Evolutionary conservation across 192 early-diverging fungal species (phyloP).

Genomic region (Oehlia diaphana): DNA sequence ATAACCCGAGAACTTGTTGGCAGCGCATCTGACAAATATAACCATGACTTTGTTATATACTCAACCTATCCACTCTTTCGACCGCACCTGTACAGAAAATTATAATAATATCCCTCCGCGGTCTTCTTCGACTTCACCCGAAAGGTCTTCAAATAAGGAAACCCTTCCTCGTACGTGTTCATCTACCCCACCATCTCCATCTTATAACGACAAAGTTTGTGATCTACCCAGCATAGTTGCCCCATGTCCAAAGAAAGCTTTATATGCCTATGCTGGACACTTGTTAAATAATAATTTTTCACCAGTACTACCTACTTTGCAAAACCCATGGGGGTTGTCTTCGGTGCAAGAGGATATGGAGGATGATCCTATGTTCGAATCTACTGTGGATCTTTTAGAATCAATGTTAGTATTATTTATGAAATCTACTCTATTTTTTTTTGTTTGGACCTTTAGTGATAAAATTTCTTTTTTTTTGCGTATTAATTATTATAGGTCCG

Average conservation of each 20-base stretch:
- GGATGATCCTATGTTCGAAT: slow-evolving; percentile 2
- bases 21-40: not conserved
- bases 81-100: slow-evolving; percentile 19
- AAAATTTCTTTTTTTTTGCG: not conserved
- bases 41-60: slow-evolving; percentile 19
- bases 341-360: slow-evolving; percentile 12
- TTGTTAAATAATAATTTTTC: slow-evolving; percentile 1
- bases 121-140: not conserved
- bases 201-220: not conserved
- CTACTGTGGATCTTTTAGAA: not conserved
- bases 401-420: not conserved
- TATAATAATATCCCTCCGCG: slow-evolving; percentile 9
- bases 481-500: not conserved
- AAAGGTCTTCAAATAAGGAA: not conserved
- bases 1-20: slow-evolving; percentile 1
- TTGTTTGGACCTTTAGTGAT: not conserved
- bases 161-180: not conserved
- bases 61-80: slow-evolving; percentile 7
- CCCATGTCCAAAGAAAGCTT: slow-evolving; percentile 13
- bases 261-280: slow-evolving; percentile 1
- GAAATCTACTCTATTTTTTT: not conserved
- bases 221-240: slow-evolving; percentile 16
- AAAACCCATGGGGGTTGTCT: slow-evolving; percentile 13
- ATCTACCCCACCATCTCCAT: not conserved
- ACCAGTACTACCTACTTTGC: not conserved